Percentiles rank a stretch among this genome's conserved stretches.
Conservation (phyloP, 805 yeast species). For the Sugiyamaella smithiae region DNA sequence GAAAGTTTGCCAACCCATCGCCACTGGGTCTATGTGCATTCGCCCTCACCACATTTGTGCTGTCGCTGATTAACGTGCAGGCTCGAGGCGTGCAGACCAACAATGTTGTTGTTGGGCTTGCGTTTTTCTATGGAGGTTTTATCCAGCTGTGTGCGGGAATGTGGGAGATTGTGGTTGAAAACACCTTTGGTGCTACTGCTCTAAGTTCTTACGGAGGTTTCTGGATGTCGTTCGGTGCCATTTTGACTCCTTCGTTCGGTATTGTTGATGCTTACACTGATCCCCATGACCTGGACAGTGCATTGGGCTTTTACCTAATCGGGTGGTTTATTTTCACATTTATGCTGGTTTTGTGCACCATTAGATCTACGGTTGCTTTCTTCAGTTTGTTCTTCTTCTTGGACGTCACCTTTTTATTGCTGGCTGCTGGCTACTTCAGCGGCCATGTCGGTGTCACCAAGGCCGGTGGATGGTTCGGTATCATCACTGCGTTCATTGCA, state of each 20-base stretch:
- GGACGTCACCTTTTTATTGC: constrained; percentile 52
- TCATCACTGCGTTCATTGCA: constrained; percentile 53
- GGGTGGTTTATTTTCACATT: constrained; percentile 67
- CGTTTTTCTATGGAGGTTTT: constrained; percentile 62
- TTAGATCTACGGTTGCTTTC: constrained; percentile 65
- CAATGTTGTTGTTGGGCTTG: constrained; percentile 54
- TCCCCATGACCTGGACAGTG: constrained; percentile 41
- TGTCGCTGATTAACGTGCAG: constrained; percentile 52
- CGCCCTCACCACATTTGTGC: constrained; percentile 60
- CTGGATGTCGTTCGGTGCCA: constrained; percentile 65
- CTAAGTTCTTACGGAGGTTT: constrained; percentile 64
- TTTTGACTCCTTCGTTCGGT: constrained; percentile 58
- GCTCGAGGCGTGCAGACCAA: constrained; percentile 54
- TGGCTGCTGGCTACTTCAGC: constrained; percentile 34
- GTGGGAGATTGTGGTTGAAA: constrained; percentile 63
- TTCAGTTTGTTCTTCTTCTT: constrained; percentile 54
- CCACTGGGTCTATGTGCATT: constrained; percentile 63
- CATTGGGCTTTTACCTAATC: constrained; percentile 56
- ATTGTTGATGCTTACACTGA: constrained; percentile 51
- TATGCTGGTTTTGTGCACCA: constrained; percentile 50
- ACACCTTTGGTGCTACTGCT: constrained; percentile 67
- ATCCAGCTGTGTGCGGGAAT: constrained; percentile 61
- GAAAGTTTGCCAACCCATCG: constrained; percentile 63
- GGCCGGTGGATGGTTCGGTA: constrained; percentile 65
- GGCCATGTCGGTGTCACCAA: constrained; percentile 36